Evolutionary conservation across 345 rosid genomes (phyloP).

Genomic region (Acer campestre): DNA sequence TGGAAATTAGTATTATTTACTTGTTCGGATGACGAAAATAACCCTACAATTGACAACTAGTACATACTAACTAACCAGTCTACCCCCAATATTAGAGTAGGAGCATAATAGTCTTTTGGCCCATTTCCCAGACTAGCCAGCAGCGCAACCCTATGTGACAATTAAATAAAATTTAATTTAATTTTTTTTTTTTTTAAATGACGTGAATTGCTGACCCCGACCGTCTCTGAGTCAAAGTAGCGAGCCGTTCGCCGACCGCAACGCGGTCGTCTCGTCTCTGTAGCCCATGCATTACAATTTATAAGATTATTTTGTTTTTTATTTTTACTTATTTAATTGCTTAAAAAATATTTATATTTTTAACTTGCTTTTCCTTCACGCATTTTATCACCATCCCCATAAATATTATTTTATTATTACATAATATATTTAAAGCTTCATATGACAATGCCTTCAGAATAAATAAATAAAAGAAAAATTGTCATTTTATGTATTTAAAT

Average conservation of each 20-base stretch:
- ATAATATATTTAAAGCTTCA: not conserved
- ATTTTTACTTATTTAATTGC: not conserved
- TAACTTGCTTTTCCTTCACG: constrained; percentile 42
- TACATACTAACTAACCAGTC: too few relatives aligned
- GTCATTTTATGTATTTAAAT: not conserved
- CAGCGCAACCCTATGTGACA: not conserved
- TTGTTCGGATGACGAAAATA: not conserved
- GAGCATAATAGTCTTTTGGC: not conserved
- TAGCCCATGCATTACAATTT: constrained; percentile 61
- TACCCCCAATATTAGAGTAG: not conserved
- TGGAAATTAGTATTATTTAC: not conserved
- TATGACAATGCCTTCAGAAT: not conserved
- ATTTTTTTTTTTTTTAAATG: too few relatives aligned
- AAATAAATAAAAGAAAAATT: not conserved
- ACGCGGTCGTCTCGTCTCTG: constrained; percentile 73
- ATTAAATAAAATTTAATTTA: too few relatives aligned
- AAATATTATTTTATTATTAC: constrained; percentile 13
- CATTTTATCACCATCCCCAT: constrained; percentile 33
- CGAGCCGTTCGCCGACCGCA: constrained; percentile 83
- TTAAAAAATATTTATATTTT: not conserved
- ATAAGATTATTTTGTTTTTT: constrained; percentile 36
- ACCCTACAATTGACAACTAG: not conserved
- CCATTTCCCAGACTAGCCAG: not conserved
- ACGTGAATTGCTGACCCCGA: constrained; percentile 42
- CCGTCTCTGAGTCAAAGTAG: constrained; percentile 55